Percentiles rank a stretch among this genome's conserved stretches.
Conservation (phyloP, 139 green algal genomes). For the Micractinium conductrix region DNA sequence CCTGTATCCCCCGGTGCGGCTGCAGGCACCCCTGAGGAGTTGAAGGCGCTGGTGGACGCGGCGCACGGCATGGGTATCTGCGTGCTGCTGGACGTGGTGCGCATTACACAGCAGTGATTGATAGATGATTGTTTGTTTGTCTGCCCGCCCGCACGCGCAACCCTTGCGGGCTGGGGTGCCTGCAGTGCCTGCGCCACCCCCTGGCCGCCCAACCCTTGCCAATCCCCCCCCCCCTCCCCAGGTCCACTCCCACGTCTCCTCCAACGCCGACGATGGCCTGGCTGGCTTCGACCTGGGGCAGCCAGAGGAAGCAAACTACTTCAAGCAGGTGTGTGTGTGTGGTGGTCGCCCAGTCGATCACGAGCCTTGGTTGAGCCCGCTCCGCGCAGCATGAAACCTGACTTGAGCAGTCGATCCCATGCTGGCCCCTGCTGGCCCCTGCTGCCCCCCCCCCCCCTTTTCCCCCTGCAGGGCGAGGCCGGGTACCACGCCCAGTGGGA, state of each 20-base stretch:
- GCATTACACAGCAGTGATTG: not conserved
- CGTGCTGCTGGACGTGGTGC: slow-evolving; percentile 52
- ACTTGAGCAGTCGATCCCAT: no score
- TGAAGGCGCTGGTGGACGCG: slow-evolving; percentile 91
- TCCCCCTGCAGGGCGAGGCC: slow-evolving; percentile 57
- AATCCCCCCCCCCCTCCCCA: no score
- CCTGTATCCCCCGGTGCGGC: not conserved
- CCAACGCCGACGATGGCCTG: slow-evolving; percentile 90
- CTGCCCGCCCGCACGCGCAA: no score
- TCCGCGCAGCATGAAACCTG: no score
- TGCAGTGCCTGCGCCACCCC: no score
- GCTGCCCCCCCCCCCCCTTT: not conserved
- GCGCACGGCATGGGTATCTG: slow-evolving; percentile 89
- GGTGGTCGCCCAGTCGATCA: no score
- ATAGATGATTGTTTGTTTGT: no score
- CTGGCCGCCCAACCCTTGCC: no score
- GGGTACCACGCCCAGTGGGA: slow-evolving; percentile 96
- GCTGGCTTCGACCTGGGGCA: slow-evolving; percentile 90
- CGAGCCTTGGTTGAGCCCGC: no score
- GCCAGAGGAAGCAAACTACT: slow-evolving; percentile 82
- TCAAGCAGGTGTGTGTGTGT: slow-evolving; percentile 66
- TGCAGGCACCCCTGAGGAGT: slow-evolving; percentile 88
- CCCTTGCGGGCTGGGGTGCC: no score
- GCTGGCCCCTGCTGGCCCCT: no score
- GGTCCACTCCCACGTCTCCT: slow-evolving; percentile 85